These are phyloP conservation scores for Botrytis pseudocinerea DNA, from an alignment of 2,329 filamentous ascomycete species.

Conservation along the genomic window DNA sequence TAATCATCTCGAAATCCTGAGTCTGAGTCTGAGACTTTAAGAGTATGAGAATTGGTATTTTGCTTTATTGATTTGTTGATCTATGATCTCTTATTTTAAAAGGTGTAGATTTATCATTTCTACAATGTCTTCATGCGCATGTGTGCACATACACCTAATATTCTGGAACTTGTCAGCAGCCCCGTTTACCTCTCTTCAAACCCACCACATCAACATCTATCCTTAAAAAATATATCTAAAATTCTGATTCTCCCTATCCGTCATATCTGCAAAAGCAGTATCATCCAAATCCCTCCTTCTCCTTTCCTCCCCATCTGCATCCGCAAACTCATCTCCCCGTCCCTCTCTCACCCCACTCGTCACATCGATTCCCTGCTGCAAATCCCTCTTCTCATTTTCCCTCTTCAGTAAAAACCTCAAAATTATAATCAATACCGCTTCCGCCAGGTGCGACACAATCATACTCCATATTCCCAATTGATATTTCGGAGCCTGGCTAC, in stretches of 20 bases:
- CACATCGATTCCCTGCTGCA: not conserved
- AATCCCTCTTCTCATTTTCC: conserved; percentile 10
- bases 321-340: not conserved
- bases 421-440: not conserved
- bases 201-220: not conserved
- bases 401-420: not conserved
- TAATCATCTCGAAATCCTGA: not conserved
- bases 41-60: not conserved
- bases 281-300: conserved; percentile 13
- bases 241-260: conserved; percentile 19
- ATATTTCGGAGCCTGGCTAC: conserved; percentile 7
- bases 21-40: not conserved
- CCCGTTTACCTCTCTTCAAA: not conserved
- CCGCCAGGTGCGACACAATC: conserved; percentile 7
- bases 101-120: not conserved
- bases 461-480: conserved; percentile 13
- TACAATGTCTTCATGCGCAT: not conserved
- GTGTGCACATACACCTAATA: not conserved
- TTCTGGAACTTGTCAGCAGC: not conserved
- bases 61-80: not conserved
- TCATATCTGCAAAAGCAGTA: conserved; percentile 19
- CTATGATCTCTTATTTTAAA: not conserved
- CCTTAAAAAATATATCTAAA: conserved; percentile 19
- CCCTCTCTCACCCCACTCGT: not conserved
- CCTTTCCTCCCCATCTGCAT: conserved; percentile 10